Evolutionary conservation across 1,284 basidiomycete genomes (phyloP).

Genomic region (Trametes hirsuta): DNA sequence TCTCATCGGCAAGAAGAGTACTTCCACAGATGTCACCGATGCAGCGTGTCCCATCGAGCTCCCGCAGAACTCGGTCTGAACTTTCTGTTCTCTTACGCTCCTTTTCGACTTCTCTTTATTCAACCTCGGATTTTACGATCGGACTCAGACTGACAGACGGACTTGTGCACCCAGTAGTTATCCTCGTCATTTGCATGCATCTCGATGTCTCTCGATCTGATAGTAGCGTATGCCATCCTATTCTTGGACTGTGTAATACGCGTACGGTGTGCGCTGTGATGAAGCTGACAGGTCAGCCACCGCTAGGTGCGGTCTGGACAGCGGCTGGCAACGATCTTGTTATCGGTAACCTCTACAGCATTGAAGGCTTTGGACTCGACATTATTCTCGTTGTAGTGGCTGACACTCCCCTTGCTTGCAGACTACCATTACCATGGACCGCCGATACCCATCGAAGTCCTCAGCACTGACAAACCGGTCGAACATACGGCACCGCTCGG

Average conservation of each 20-base stretch:
- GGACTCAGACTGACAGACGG: conserved; percentile 17
- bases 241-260: conserved; percentile 6
- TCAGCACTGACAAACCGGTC: conserved; percentile 19
- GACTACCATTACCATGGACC: conserved; percentile 22
- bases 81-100: neutral
- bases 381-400: neutral
- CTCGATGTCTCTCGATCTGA: conserved; percentile 13
- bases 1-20: conserved; percentile 54
- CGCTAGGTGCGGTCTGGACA: no score
- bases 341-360: neutral
- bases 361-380: neutral
- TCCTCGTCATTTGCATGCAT: conserved; percentile 21
- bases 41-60: conserved; percentile 81
- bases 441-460: conserved; percentile 25
- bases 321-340: neutral
- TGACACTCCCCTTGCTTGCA: conserved; percentile 8
- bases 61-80: conserved; percentile 51
- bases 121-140: conserved; percentile 3
- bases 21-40: conserved; percentile 61
- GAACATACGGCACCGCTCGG: conserved; percentile 30
- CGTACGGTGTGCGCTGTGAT: neutral
- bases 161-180: conserved; percentile 14
- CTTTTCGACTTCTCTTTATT: conserved; percentile 3
- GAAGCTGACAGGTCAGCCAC: neutral
- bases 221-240: conserved; percentile 26